Evolutionary conservation across 2,329 filamentous ascomycete genomes (phyloP), one percentile per base, ranked within the genome.

Genomic region (Elsinoe ampelina): DNA sequence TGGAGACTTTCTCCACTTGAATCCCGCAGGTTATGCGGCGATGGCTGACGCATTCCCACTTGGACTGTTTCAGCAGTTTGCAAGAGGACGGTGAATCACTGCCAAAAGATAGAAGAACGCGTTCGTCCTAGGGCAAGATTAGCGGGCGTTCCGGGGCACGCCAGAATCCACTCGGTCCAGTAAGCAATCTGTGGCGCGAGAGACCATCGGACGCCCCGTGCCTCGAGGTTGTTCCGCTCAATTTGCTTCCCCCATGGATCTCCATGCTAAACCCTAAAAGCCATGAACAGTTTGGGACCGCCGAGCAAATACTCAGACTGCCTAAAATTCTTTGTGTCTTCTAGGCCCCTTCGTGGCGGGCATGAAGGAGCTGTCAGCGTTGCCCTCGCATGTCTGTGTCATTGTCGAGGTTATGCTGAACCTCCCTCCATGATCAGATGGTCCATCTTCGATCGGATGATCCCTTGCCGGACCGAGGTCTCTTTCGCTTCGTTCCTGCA

Each of bases 1-100:
- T 0, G 84, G 84, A 0, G 84, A 87, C 67, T 83, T 82, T 65
- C 65, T 87, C 64, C 84, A 87, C 71, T 80, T 81, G 0, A 84
- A 78, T 65, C 75, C 76, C 0, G 71, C 65, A 2, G 83, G 82
- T 0, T 87, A 84, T 66, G 75, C 81, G 65, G 73, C 74, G 1
- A 70, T 87, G 63, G 83, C 82, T 1, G 73, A 81, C 58, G 67
- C 68, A 54, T 84, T 86, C 60, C 80, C 81, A 0, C 60, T 85
- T 43, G 71, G 73, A 5, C 65, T 84, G 2, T 81, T 86, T 63
- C 66, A 69, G 38, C 43, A 56, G 13, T 66, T 63, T 54, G 59
- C 58, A 60, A 15, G 64, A 62, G 15, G 61, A 64, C 11, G 61
- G 67, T 64, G 43, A 54, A 26, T 30, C 12, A 13, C 19, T 13